Conservation (phyloP, 345 rosid species). For the Salix arbutifolia region DNA sequence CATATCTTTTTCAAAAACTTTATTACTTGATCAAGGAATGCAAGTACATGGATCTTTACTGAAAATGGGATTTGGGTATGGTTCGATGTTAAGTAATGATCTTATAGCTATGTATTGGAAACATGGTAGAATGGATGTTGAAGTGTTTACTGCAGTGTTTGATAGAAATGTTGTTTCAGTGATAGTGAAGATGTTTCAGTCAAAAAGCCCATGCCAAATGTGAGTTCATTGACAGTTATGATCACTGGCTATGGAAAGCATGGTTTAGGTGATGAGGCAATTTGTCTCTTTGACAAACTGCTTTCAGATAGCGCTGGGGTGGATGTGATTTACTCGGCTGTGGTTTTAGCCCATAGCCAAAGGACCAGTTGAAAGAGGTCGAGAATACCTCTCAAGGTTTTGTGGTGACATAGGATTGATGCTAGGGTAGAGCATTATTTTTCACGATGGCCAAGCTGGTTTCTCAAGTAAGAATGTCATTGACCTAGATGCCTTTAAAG, state of each 20-base stretch:
- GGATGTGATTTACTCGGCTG: constrained; percentile 62
- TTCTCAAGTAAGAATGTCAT: constrained; percentile 44
- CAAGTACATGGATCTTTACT: constrained; percentile 42
- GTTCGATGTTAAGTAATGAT: constrained; percentile 37
- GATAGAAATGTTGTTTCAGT: constrained; percentile 49
- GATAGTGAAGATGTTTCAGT: constrained; percentile 43
- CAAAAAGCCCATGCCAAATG: constrained; percentile 49
- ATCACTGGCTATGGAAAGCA: constrained; percentile 84
- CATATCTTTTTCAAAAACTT: constrained; percentile 32
- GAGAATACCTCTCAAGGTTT: constrained; percentile 43
- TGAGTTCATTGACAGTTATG: constrained; percentile 75
- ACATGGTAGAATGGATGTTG: constrained; percentile 35
- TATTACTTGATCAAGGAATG: constrained; percentile 36
- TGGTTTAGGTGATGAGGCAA: constrained; percentile 61
- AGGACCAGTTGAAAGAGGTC: constrained; percentile 56
- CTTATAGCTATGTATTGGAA: constrained; percentile 51
- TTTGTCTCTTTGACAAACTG: constrained; percentile 46
- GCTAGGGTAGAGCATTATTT: constrained; percentile 63
- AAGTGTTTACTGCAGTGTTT: constrained; percentile 41
- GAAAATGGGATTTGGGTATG: constrained; percentile 33
- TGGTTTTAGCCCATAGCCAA: constrained; percentile 82
- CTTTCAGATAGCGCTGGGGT: constrained; percentile 41
- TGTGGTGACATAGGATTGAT: constrained; percentile 29
- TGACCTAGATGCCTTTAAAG: constrained; percentile 49
- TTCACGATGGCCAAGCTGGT: constrained; percentile 67